phyloP scores from a whole-genome alignment of 495 filamentous ascomycete species.

The Podospora sp. region DNA sequence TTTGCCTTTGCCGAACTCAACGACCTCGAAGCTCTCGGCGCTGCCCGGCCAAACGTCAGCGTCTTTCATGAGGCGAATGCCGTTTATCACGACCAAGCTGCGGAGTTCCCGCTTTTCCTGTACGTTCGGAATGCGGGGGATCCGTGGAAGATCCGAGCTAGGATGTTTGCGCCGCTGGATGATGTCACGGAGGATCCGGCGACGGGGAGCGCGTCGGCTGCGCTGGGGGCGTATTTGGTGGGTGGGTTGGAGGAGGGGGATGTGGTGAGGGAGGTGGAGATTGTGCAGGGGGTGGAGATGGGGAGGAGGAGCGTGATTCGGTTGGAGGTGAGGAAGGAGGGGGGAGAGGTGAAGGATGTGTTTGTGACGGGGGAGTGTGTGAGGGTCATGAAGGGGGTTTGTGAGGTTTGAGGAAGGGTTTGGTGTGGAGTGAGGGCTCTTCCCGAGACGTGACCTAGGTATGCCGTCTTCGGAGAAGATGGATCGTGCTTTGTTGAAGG shows the following conservation, averaged over 20 bases:
- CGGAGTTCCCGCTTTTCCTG: background rate
- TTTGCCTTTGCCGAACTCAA: slow-evolving; percentile 9
- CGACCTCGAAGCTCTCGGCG: background rate
- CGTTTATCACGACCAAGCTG: background rate
- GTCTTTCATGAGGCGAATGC: background rate
- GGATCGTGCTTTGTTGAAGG: too few relatives aligned
- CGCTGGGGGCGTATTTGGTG: slow-evolving; percentile 3
- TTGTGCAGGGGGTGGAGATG: slow-evolving; percentile 12
- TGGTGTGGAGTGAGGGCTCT: too few relatives aligned
- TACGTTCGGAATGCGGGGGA: background rate
- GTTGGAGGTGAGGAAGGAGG: slow-evolving; percentile 6
- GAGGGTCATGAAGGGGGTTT: background rate
- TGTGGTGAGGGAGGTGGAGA: background rate
- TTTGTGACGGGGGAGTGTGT: background rate
- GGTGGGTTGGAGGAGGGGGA: background rate
- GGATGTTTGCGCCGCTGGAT: slow-evolving; percentile 8
- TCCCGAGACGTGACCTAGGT: too few relatives aligned
- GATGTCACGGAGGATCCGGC: slow-evolving; percentile 9
- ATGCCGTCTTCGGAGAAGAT: too few relatives aligned
- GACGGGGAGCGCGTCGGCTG: slow-evolving; percentile 8
- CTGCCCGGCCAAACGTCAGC: background rate
- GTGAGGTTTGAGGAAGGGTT: background rate
- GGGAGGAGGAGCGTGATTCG: slow-evolving; percentile 3
- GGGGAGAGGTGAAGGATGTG: slow-evolving; percentile 1
- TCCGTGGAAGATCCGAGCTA: slow-evolving; percentile 1